Evolutionary conservation across 495 filamentous ascomycete genomes (phyloP).

Genomic region (Lophiotrema nucula): DNA sequence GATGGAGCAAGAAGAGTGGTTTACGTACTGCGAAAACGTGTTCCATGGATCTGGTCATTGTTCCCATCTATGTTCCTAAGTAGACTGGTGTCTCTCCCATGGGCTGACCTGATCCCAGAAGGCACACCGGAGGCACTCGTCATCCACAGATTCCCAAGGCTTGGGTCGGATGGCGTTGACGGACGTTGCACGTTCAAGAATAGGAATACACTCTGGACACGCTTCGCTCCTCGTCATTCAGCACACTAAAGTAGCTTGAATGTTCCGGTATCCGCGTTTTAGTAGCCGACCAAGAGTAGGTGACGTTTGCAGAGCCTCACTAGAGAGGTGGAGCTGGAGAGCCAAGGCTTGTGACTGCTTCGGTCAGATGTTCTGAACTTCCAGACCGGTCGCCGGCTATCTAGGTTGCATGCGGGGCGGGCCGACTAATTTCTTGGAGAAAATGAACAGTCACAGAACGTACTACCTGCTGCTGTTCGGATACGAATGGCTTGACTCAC

Average conservation of each 20-base stretch:
- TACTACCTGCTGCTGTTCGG: background rate
- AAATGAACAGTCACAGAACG: slow-evolving; percentile 1
- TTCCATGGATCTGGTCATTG: background rate
- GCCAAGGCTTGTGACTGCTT: slow-evolving; percentile 21
- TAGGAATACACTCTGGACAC: background rate
- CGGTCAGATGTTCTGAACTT: slow-evolving; percentile 6
- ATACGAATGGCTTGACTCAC: slow-evolving; percentile 18
- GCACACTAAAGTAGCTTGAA: background rate
- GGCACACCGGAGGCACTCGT: background rate
- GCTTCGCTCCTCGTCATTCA: background rate
- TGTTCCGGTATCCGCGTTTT: slow-evolving; percentile 1
- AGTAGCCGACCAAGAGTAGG: background rate
- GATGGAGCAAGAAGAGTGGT: background rate
- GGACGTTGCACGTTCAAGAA: background rate
- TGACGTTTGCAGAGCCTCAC: slow-evolving; percentile 21
- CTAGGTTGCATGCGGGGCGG: slow-evolving; percentile 14
- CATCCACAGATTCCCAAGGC: background rate
- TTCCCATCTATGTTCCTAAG: background rate
- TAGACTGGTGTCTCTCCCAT: background rate
- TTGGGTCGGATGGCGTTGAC: background rate
- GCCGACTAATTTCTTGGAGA: background rate
- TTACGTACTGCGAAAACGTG: background rate
- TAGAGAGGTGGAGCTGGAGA: background rate
- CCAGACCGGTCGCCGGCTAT: slow-evolving; percentile 11
- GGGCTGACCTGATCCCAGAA: background rate